Evolutionary conservation across 2,329 filamentous ascomycete genomes (phyloP), one percentile per base, ranked within the genome.

Genomic region (Beauveria scarabaeidicola): DNA sequence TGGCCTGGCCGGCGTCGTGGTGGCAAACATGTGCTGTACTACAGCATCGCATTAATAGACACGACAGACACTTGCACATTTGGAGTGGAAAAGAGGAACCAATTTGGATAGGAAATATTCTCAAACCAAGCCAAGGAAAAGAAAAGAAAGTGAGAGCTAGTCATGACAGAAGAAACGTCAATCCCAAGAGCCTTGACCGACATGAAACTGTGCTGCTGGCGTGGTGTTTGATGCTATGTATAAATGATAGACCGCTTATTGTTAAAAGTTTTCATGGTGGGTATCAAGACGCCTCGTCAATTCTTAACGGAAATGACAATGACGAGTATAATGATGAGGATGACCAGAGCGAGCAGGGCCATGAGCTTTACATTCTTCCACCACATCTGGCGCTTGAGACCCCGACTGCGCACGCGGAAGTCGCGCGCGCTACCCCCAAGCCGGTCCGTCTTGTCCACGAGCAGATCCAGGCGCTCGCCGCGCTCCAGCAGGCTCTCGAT

Each of bases 291-390:
- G 53, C 15, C 51, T 17, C 52, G 61, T 47, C 62, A 69, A 58
- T 78, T 80, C 74, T 81, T 83, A 58, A 79, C 69, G 3, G 79
- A 75, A 61, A 84, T 75, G 29, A 83, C 74, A 61, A 84, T 80
- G n/a, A 78, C 76, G 64, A 82, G 66, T 50, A 85, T 66, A 65
- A 85, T 82, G 63, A 85, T 69, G 48, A 78, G 70, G 27, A 94
- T 74, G 1, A 92, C 90, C 48, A 97, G 69, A 4, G 74, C 79
- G 63, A 92, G 70, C 66, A 99, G 73, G 7, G 84, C 87, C 91
- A 97, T 96, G 66, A 99, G 76, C 78, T 95, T 95, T 50, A 96
- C 83, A 73, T 99, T 97, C 86, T 97, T 97, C 93, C 93, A 97
- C 94, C 94, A 99, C 94, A 99, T 97, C 74, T 88, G 83, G 70